Evolutionary conservation across 176 grass and related monocot species (phyloP).

Genomic region (Ampelocalamus luodianensis): DNA sequence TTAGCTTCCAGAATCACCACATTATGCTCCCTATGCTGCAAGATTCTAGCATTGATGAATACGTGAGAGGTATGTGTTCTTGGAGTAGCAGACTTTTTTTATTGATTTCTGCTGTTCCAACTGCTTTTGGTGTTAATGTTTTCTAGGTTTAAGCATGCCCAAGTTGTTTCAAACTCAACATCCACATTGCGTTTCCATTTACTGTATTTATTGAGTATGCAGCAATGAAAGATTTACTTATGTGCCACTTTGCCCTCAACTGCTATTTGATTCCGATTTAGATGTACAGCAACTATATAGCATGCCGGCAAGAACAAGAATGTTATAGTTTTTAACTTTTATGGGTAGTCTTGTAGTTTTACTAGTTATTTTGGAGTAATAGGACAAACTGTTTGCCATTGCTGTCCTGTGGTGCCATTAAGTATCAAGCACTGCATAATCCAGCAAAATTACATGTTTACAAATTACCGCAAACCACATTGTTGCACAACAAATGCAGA

Average conservation of each 20-base stretch:
- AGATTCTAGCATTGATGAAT: conserved; percentile 54
- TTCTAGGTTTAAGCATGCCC: conserved; percentile 10
- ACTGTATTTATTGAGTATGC: not conserved
- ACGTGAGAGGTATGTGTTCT: conserved; percentile 61
- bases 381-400: not conserved
- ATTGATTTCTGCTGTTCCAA: conserved; percentile 9
- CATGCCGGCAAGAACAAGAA: not conserved
- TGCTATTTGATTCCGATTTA: not conserved
- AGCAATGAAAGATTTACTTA: not conserved
- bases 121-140: not conserved
- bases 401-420: not conserved
- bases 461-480: not conserved
- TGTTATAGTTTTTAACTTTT: not conserved
- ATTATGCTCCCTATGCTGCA: conserved; percentile 42
- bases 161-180: conserved; percentile 4
- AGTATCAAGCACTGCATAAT: not conserved
- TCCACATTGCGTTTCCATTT: not conserved
- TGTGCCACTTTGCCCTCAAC: not conserved
- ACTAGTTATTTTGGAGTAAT: not conserved
- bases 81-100: conserved; percentile 1
- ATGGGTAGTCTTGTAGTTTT: not conserved
- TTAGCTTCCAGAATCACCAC: conserved; percentile 66
- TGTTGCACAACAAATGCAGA: not conserved
- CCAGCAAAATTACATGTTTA: not conserved
- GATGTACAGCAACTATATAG: conserved; percentile 1